These are phyloP conservation scores for Raffaelea arxii DNA, from an alignment of 2,329 filamentous ascomycete genomes.

Conservation along the genomic window DNA sequence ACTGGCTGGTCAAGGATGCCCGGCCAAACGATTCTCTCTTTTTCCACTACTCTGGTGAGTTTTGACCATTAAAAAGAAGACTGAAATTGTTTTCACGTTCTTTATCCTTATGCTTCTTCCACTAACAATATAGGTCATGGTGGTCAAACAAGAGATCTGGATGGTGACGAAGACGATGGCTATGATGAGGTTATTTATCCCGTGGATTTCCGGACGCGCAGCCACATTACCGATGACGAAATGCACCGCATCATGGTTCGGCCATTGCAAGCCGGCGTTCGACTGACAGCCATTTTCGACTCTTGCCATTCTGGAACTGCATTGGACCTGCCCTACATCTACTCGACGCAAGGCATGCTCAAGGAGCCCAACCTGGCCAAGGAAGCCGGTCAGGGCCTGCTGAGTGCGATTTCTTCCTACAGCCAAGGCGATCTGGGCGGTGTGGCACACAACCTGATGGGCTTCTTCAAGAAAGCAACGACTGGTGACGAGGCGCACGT, in stretches of 20 bases:
- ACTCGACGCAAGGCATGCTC: slow-evolving; percentile 58
- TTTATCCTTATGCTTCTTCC: not conserved
- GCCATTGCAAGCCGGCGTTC: slow-evolving; percentile 44
- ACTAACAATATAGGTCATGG: slow-evolving; percentile 43
- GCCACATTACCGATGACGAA: slow-evolving; percentile 75
- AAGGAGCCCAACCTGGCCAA: slow-evolving; percentile 61
- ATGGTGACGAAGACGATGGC: slow-evolving; percentile 73
- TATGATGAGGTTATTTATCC: slow-evolving; percentile 80
- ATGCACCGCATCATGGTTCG: slow-evolving; percentile 66
- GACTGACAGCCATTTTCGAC: slow-evolving; percentile 54
- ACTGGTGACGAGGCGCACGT: slow-evolving; percentile 73
- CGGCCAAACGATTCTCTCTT: slow-evolving; percentile 89
- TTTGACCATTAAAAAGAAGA: no score
- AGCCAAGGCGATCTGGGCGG: slow-evolving; percentile 67
- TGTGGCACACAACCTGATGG: slow-evolving; percentile 70
- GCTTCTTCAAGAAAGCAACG: slow-evolving; percentile 82
- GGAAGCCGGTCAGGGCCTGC: slow-evolving; percentile 55
- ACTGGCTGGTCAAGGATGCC: slow-evolving; percentile 94
- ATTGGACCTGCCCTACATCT: slow-evolving; percentile 58
- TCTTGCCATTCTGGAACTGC: slow-evolving; percentile 60
- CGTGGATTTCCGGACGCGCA: slow-evolving; percentile 63
- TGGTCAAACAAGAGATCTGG: slow-evolving; percentile 70
- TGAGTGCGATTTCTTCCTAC: slow-evolving; percentile 50
- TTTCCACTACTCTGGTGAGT: slow-evolving; percentile 88
- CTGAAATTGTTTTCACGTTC: not conserved